A percentile compares a stretch with the other conserved stretches of the same genome.
phyloP scores from a whole-genome alignment of 495 filamentous ascomycete genomes.

The Talaromyces stipitatus region DNA sequence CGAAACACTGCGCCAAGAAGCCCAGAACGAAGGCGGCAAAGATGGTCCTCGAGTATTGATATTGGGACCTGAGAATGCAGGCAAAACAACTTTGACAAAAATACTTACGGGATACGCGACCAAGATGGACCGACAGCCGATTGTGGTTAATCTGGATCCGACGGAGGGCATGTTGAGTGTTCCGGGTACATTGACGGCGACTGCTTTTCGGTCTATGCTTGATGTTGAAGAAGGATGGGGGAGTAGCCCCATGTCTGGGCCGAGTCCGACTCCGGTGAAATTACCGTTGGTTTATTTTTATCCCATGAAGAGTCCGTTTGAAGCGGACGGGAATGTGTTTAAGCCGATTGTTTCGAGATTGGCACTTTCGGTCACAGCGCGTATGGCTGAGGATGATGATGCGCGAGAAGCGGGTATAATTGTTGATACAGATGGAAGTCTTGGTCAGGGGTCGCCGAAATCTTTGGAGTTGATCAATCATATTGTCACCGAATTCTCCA shows the following conservation, averaged over 20 bases:
- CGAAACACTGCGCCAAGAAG: conserved; percentile 53
- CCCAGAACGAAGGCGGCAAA: conserved; percentile 34
- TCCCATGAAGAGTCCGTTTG: conserved; percentile 60
- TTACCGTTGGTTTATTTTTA: conserved; percentile 89
- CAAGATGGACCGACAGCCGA: conserved; percentile 64
- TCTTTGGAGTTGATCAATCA: conserved; percentile 72
- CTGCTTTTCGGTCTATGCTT: conserved; percentile 74
- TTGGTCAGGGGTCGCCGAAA: conserved; percentile 50
- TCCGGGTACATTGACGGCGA: conserved; percentile 77
- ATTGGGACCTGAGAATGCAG: conserved; percentile 70
- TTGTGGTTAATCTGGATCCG: conserved; percentile 82
- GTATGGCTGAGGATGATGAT: conserved; percentile 68
- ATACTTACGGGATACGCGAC: conserved; percentile 77
- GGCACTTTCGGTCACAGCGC: conserved; percentile 69
- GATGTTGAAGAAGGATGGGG: conserved; percentile 91
- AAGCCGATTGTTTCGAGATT: conserved; percentile 67
- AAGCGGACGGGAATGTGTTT: conserved; percentile 66
- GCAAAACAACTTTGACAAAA: conserved; percentile 80
- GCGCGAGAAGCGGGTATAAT: conserved; percentile 68
- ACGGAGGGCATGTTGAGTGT: conserved; percentile 78
- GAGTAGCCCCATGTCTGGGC: conserved; percentile 81
- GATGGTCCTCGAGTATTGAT: conserved; percentile 77
- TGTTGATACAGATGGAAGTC: conserved; percentile 74
- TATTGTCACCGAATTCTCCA: conserved; percentile 79
- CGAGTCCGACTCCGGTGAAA: conserved; percentile 81